A percentile compares a stretch with the other conserved stretches of the same genome.
Evolutionary conservation across 1,139 yeast genomes (phyloP).

Genomic region (Scheffersomyces quercinus): DNA sequence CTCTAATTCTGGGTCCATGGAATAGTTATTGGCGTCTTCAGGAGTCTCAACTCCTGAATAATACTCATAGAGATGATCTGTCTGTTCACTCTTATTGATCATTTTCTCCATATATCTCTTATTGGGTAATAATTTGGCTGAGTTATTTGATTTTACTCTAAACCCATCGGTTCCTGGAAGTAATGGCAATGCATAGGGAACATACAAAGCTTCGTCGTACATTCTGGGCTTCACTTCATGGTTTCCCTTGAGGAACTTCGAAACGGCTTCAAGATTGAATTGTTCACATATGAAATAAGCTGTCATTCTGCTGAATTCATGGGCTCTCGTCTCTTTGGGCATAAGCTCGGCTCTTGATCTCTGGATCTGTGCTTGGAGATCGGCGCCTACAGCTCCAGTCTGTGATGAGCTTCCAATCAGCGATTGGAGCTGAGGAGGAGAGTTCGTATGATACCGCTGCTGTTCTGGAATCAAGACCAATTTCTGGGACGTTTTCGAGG

Average conservation of each 20-base stretch:
- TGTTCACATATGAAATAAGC: slow-evolving; percentile 89
- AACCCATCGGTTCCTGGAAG: slow-evolving; percentile 86
- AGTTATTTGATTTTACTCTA: slow-evolving; percentile 76
- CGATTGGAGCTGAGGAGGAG: slow-evolving; percentile 11
- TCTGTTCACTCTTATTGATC: slow-evolving; percentile 77
- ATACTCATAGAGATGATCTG: slow-evolving; percentile 89
- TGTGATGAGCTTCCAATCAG: slow-evolving; percentile 11
- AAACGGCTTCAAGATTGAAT: slow-evolving; percentile 63
- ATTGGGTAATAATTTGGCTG: slow-evolving; percentile 62
- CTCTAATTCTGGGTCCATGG: slow-evolving; percentile 49
- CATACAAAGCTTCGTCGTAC: slow-evolving; percentile 89
- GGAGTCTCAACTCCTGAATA: slow-evolving; percentile 79
- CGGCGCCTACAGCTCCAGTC: slow-evolving; percentile 11
- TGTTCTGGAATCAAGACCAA: slow-evolving; percentile 85
- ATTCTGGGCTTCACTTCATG: slow-evolving; percentile 85
- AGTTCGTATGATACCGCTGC: slow-evolving; percentile 14
- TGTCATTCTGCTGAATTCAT: slow-evolving; percentile 78
- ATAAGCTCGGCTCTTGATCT: slow-evolving; percentile 69
- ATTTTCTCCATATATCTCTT: slow-evolving; percentile 70
- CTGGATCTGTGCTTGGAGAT: slow-evolving; percentile 36
- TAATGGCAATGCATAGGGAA: slow-evolving; percentile 85
- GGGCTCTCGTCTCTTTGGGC: slow-evolving; percentile 67
- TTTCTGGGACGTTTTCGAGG: slow-evolving; percentile 83
- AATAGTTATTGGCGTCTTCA: slow-evolving; percentile 61
- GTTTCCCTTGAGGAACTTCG: slow-evolving; percentile 61